Evolutionary conservation across 495 filamentous ascomycete species (phyloP), one percentile per base, ranked within the genome.

Genomic region (Eremomyces bilateralis): DNA sequence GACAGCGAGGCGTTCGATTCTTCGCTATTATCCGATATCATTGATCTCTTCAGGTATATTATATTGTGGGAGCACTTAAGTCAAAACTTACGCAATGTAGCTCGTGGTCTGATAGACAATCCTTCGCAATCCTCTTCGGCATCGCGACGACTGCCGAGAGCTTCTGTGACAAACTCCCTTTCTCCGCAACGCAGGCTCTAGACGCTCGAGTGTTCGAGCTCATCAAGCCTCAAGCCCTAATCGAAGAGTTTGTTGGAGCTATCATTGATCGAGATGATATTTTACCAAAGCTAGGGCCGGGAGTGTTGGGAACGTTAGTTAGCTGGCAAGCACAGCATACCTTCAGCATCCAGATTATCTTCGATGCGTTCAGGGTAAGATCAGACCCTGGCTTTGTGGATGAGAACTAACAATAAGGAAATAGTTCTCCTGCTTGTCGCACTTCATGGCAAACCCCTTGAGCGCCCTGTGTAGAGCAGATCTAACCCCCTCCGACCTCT

Each of bases 1-100:
- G 90, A 95, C 49, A 90, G 78, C 39, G 90, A 97, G 53, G 84
- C 76, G 3, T 94, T 95, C 48, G 83, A 94, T 46, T 66, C 64
- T 21, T 59, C 53, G n/a, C 52, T 94, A 19, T 54, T 95, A 20
- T 70, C 67, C 1, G 82, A 94, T 50, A 51, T 92, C 19, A 61
- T 94, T 25, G 65, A 65, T 16, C 54, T 95, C 3, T 67, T 95
- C 32, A 73, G 69, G 78, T 90, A 57, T 36, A 65, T 52, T 6
- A 13, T n/a, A 8, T n/a, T n/a, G n/a, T n/a, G n/a, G n/a, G n/a
- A n/a, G n/a, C n/a, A n/a, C n/a, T n/a, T n/a, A n/a, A n/a, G n/a
- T n/a, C n/a, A n/a, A n/a, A n/a, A n/a, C n/a, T n/a, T n/a, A n/a
- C n/a, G n/a, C n/a, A n/a, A n/a, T 33, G 4, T 22, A 85, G 80